Conservation (phyloP, 768 basidiomycete species). For the Sporobolomyces roseus region DNA sequence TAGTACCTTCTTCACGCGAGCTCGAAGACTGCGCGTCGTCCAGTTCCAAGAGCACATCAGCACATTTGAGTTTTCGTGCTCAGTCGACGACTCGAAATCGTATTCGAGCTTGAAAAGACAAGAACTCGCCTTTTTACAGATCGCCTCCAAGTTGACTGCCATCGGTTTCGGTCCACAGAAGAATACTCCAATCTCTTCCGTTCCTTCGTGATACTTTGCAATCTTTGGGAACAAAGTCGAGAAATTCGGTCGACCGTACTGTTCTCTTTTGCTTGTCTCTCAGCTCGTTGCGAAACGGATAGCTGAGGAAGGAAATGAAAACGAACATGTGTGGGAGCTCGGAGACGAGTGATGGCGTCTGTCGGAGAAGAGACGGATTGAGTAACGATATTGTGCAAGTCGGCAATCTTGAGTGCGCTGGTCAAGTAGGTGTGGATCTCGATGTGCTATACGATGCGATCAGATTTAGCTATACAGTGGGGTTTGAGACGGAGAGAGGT, state of each 20-base stretch:
- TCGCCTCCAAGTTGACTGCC: conserved; percentile 58
- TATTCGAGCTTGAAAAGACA: too few relatives aligned
- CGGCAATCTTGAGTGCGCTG: conserved; percentile 82
- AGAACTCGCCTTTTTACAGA: conserved; percentile 62
- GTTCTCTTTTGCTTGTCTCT: neutral
- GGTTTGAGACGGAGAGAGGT: neutral
- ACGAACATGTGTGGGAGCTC: conserved; percentile 89
- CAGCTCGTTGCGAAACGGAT: too few relatives aligned
- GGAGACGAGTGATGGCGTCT: conserved; percentile 81
- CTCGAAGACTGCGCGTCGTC: conserved; percentile 49
- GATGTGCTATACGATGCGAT: conserved; percentile 28
- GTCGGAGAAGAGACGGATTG: conserved; percentile 75
- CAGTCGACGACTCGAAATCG: too few relatives aligned
- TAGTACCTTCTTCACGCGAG: conserved; percentile 62
- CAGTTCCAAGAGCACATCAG: neutral
- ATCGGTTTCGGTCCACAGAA: conserved; percentile 64
- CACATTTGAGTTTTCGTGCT: too few relatives aligned
- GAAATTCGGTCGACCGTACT: conserved; percentile 42
- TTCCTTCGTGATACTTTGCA: conserved; percentile 74
- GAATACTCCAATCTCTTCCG: conserved; percentile 59
- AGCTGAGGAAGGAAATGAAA: conserved; percentile 53
- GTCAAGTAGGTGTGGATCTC: conserved; percentile 92
- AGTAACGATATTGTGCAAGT: conserved; percentile 87
- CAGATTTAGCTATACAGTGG: neutral
- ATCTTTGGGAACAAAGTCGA: conserved; percentile 56